These are phyloP conservation scores for Scorias spongiosa DNA, from an alignment of 2,329 filamentous ascomycete species.

Conservation along the genomic window DNA sequence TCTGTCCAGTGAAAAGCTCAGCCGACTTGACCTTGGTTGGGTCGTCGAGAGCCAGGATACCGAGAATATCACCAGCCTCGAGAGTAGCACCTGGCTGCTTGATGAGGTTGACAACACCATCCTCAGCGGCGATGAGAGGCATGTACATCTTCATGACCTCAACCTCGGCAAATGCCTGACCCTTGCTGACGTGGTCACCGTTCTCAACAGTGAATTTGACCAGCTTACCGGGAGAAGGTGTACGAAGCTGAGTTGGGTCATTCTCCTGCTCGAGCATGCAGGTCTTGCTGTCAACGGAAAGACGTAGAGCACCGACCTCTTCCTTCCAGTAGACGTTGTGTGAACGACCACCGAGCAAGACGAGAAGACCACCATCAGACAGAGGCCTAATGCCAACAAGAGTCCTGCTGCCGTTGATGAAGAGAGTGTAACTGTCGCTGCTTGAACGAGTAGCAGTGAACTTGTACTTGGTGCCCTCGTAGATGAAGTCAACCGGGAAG, in stretches of 20 bases:
- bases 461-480: constrained; percentile 91
- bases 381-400: constrained; percentile 83
- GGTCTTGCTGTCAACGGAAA: constrained; percentile 96
- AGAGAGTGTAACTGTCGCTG: constrained; percentile 86
- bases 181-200: constrained; percentile 79
- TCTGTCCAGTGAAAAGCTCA: constrained; percentile 78
- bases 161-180: constrained; percentile 87
- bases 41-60: constrained; percentile 88
- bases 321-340: constrained; percentile 99
- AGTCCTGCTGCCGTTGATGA: constrained; percentile 97
- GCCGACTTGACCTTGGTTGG: constrained; percentile 94
- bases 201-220: constrained; percentile 97
- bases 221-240: constrained; percentile 89
- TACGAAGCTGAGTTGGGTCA: constrained; percentile 90
- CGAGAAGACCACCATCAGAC: constrained; percentile 81
- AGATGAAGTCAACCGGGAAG: constrained; percentile 96
- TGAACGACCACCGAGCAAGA: constrained; percentile 79
- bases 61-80: constrained; percentile 95
- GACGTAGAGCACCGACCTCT: constrained; percentile 84
- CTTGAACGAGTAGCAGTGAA: constrained; percentile 93
- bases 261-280: constrained; percentile 97
- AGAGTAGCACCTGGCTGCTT: constrained; percentile 98
- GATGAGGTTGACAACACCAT: constrained; percentile 92
- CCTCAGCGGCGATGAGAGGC: constrained; percentile 87
- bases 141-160: constrained; percentile 99